Conservation (phyloP, 768 basidiomycete species). For the Naganishia antarctica region DNA sequence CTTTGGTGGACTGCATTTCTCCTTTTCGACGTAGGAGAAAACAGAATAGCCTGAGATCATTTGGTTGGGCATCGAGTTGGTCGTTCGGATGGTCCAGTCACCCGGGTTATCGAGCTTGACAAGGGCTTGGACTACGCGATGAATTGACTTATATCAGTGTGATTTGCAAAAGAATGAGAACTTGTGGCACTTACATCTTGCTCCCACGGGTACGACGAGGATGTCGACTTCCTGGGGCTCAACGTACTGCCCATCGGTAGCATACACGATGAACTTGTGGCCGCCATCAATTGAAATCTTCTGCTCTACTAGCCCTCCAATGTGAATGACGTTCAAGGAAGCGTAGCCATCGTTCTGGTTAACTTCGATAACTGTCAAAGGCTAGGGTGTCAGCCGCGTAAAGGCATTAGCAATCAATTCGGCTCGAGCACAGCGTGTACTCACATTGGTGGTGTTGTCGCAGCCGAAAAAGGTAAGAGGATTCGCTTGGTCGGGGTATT, state of each 20-base stretch:
- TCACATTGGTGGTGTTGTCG: constrained; percentile 17
- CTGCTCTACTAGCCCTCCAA: constrained; percentile 21
- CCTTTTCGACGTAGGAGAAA: constrained; percentile 16
- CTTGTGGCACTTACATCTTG: constrained; percentile 25
- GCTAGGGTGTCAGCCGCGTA: too few relatives aligned
- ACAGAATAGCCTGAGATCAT: constrained; percentile 24
- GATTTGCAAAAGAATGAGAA: too few relatives aligned
- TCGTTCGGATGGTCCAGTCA: constrained; percentile 26
- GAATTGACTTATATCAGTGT: neutral
- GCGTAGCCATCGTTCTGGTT: constrained; percentile 21
- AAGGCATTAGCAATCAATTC: too few relatives aligned
- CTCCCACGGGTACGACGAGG: constrained; percentile 12
- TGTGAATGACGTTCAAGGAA: constrained; percentile 18
- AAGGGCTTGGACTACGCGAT: constrained; percentile 8
- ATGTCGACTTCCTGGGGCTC: constrained; percentile 23
- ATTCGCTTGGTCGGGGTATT: constrained; percentile 22
- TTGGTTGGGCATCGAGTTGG: constrained; percentile 20
- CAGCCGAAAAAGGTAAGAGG: constrained; percentile 22
- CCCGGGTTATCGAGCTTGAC: constrained; percentile 28
- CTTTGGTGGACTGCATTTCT: constrained; percentile 5
- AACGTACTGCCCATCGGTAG: constrained; percentile 23
- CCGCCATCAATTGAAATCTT: constrained; percentile 27
- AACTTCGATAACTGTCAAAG: constrained; percentile 23
- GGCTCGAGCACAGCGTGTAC: too few relatives aligned
- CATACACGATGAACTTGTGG: constrained; percentile 21